Conservation (phyloP, 2,329 filamentous ascomycete species). For the Chaetothyriales sp. region DNA sequence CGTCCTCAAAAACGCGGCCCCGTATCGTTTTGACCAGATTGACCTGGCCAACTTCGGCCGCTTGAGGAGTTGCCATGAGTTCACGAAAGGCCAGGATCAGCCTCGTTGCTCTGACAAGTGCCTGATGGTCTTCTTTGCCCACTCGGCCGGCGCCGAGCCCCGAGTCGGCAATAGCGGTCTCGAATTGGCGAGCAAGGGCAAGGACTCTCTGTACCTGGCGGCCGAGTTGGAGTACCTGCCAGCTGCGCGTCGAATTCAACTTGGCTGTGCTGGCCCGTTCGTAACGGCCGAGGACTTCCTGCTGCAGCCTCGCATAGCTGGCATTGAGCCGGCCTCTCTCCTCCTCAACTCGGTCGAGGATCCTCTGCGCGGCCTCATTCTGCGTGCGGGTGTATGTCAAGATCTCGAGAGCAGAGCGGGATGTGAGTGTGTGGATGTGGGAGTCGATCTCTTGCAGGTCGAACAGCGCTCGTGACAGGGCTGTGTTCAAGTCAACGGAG, state of each 20-base stretch:
- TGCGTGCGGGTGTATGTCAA: conserved; percentile 63
- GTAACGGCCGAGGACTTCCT: conserved; percentile 73
- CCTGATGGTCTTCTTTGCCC: conserved; percentile 55
- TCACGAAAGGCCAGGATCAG: conserved; percentile 60
- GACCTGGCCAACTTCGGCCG: conserved; percentile 58
- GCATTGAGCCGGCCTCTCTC: conserved; percentile 69
- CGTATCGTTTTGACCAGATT: conserved; percentile 57
- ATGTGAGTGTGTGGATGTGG: conserved; percentile 80
- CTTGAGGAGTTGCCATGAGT: conserved; percentile 56
- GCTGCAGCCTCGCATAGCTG: conserved; percentile 71
- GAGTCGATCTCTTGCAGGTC: conserved; percentile 95
- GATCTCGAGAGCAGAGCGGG: conserved; percentile 65
- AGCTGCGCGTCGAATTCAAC: conserved; percentile 59
- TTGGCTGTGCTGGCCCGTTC: conserved; percentile 72
- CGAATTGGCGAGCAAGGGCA: conserved; percentile 68
- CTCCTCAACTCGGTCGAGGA: conserved; percentile 61
- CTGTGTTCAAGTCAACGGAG: conserved; percentile 82
- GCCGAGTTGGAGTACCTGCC: conserved; percentile 63
- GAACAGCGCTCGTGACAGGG: conserved; percentile 83
- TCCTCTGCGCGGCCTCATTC: conserved; percentile 53
- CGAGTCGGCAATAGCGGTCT: conserved; percentile 67
- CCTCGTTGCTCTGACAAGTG: conserved; percentile 67
- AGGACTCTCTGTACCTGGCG: conserved; percentile 64
- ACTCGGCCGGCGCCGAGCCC: conserved; percentile 25
- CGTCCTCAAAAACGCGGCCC: conserved; percentile 52